Percentiles rank a stretch among this genome's conserved stretches.
phyloP scores from a whole-genome alignment of 352 stramenopile species.

The Globisporangium lucens region DNA sequence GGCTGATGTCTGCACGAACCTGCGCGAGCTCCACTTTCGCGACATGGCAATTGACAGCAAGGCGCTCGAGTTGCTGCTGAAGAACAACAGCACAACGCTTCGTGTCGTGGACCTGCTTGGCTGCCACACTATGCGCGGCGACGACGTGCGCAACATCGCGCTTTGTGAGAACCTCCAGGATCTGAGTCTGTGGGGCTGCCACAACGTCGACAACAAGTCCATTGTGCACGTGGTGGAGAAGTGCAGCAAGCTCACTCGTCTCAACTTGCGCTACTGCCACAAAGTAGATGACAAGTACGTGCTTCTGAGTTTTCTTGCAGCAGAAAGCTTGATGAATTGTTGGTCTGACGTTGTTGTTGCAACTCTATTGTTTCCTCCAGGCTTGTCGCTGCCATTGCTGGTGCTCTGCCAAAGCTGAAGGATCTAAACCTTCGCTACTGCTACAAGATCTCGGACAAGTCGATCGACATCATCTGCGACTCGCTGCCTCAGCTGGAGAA shows the following conservation, averaged over 20 bases:
- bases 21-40: conserved; percentile 61
- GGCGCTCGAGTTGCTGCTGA: conserved; percentile 47
- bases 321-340: background rate
- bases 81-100: conserved; percentile 43
- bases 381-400: conserved; percentile 54
- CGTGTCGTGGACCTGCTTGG: conserved; percentile 69
- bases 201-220: conserved; percentile 71
- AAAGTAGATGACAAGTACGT: conserved; percentile 70
- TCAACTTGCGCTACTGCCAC: conserved; percentile 84
- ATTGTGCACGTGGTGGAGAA: conserved; percentile 52
- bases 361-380: background rate
- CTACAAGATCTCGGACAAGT: conserved; percentile 81
- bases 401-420: conserved; percentile 42
- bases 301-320: background rate
- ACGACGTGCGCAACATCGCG: conserved; percentile 44
- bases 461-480: conserved; percentile 52
- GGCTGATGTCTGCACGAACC: conserved; percentile 37
- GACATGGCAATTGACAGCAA: conserved; percentile 67
- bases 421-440: conserved; percentile 83
- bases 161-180: conserved; percentile 46
- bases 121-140: conserved; percentile 65
- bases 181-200: conserved; percentile 71
- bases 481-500: conserved; percentile 39
- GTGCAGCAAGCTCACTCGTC: conserved; percentile 39
- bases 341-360: background rate